phyloP scores from a whole-genome alignment of 163 green algal genomes.

The Scenedesmus sp. region DNA sequence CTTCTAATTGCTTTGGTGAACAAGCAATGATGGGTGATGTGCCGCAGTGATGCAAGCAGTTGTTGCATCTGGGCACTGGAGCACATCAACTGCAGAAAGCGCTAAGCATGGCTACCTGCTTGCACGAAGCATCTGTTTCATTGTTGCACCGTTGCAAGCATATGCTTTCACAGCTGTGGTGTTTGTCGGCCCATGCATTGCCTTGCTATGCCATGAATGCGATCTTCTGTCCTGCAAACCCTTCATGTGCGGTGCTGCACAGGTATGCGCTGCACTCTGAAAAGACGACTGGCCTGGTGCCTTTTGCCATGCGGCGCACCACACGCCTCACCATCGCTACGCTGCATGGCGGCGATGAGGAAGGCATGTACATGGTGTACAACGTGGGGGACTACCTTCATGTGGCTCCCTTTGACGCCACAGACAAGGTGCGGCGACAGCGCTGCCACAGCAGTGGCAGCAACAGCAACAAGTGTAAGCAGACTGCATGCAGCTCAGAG shows the following conservation, averaged over 20 bases:
- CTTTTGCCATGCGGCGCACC: conserved; percentile 19
- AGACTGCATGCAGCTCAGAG: background rate
- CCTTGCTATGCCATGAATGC: background rate
- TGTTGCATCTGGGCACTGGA: too few species aligned
- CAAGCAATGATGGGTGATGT: background rate
- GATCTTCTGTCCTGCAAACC: background rate
- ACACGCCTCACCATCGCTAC: conserved; percentile 51
- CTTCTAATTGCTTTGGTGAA: background rate
- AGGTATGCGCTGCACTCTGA: conserved; percentile 49
- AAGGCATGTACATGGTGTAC: conserved; percentile 54
- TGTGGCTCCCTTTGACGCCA: conserved; percentile 43
- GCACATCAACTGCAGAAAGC: too few species aligned
- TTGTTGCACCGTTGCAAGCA: too few species aligned
- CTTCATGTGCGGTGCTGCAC: background rate
- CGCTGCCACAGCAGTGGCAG: background rate
- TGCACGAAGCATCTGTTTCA: too few species aligned
- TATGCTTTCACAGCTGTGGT: too few species aligned
- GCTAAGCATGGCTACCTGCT: too few species aligned
- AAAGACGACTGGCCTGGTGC: conserved; percentile 34
- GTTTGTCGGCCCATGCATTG: background rate
- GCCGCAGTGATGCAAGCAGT: background rate
- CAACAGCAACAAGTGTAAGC: background rate
- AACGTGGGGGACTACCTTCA: conserved; percentile 55
- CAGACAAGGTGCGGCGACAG: conserved; percentile 34
- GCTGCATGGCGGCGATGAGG: conserved; percentile 48